These are phyloP conservation scores for Aspergillus caelatus DNA, from an alignment of 2,329 filamentous ascomycete species.

Conservation along the genomic window DNA sequence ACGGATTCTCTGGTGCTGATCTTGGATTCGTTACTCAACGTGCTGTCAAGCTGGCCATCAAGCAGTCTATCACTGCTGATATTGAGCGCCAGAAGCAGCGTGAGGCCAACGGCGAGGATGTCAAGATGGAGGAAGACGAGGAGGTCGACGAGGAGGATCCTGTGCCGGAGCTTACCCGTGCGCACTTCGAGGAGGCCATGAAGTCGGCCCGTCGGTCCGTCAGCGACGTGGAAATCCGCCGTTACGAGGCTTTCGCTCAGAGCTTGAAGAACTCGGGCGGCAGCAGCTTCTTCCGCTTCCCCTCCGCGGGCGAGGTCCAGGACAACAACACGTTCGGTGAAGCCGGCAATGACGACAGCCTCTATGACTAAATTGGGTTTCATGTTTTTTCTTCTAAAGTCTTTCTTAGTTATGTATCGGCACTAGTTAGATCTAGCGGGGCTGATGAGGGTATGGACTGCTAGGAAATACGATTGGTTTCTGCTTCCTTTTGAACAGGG, in stretches of 20 bases:
- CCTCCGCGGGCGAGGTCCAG: conserved; percentile 60
- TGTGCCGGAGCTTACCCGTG: conserved; percentile 92
- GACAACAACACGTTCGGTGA: conserved; percentile 70
- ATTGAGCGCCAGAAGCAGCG: conserved; percentile 90
- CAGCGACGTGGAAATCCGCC: conserved; percentile 93
- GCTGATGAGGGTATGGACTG: conserved; percentile 22
- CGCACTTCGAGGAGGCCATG: conserved; percentile 99
- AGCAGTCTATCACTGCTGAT: conserved; percentile 86
- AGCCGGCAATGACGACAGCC: conserved; percentile 90
- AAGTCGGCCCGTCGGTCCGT: conserved; percentile 90
- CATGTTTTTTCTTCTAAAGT: conserved; percentile 23
- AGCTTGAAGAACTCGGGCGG: conserved; percentile 98
- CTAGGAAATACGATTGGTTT: conserved; percentile 20
- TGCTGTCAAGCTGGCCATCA: conserved; percentile 98
- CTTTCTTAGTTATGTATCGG: conserved; percentile 42
- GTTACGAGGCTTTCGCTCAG: conserved; percentile 97
- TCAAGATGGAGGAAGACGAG: conserved; percentile 74
- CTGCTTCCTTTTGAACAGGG: conserved; percentile 21
- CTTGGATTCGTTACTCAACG: conserved; percentile 98
- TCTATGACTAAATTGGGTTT: conserved; percentile 76
- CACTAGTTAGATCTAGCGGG: conserved; percentile 27
- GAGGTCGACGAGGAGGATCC: conserved; percentile 72
- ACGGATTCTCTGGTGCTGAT: conserved; percentile 99
- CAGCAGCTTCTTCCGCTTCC: conserved; percentile 98
- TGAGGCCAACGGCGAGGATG: conserved; percentile 75